Evolutionary conservation across 768 basidiomycete species (phyloP), one percentile per base, ranked within the genome.

Genomic region (Nidularia pulvinata): DNA sequence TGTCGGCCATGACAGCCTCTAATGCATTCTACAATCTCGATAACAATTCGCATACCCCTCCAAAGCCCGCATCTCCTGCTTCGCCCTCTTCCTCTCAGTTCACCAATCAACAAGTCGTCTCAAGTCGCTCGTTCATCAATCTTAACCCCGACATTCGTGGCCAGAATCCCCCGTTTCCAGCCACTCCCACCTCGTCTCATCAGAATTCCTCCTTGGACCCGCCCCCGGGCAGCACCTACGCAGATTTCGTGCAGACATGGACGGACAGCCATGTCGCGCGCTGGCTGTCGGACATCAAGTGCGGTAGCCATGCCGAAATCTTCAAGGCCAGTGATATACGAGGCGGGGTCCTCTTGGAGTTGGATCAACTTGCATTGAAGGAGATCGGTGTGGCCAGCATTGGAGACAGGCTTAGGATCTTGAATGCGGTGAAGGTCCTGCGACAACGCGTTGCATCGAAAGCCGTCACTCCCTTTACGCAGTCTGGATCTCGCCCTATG

Each of bases 361-460:
- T 98, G 45, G 96, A 98, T 64, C 91, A 95, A 68, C 69, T 75
- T 6, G 88, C 86, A 2, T 73, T 99, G 48, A 92, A 88, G 65
- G 97, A 99, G 70, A 91, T 98, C 85, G 90, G 90, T 11, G 82
- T 99, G 32, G 61, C 77, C 33, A 93, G 89, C 69, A 88, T 99
- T 42, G 97, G 97, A 9, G 97, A 99, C 69, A 77, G 95, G 48
- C 83, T 98, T 6, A 82, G 93, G 64, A 89, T 99, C 48, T 63
- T 93, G 16, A 89, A 84, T 53, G 96, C 87, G 1, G 89, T 99
- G 55, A 95, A 94, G 65, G 65, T 73, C 5, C 76, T 98, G 13
- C 76, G 95, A 34, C 80, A 83, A 58, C 79, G 78, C 57, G 85
- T 84, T 47, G 65, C 73, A 3, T 53, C 66, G 2, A 60, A 59